phyloP scores from a whole-genome alignment of 495 filamentous ascomycete genomes.

The Xylaria palmicola region DNA sequence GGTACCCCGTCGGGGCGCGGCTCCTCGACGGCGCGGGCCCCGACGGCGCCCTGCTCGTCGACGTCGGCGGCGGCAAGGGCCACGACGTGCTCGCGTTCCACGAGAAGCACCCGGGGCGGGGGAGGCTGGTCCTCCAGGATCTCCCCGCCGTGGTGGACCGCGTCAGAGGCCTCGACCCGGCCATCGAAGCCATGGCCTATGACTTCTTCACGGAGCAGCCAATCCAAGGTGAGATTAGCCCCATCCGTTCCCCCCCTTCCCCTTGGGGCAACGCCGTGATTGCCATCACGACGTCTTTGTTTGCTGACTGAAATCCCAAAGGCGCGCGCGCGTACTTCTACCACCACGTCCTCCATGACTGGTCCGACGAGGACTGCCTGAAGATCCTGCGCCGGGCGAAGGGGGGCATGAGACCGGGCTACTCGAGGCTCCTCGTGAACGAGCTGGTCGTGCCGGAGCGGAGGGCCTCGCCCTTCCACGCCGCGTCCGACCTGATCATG shows the following conservation, averaged over 20 bases:
- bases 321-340: constrained; percentile 35
- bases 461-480: constrained; percentile 13
- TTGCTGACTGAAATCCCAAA: too few species aligned
- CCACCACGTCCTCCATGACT: constrained; percentile 22
- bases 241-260: too few species aligned
- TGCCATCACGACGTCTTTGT: too few species aligned
- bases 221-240: background rate
- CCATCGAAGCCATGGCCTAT: constrained; percentile 26
- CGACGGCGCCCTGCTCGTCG: constrained; percentile 30
- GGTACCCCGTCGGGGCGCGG: constrained; percentile 24
- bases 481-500: constrained; percentile 26
- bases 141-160: background rate
- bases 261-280: too few species aligned
- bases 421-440: constrained; percentile 43
- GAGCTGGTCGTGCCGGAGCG: constrained; percentile 48
- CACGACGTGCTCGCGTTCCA: constrained; percentile 33
- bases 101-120: constrained; percentile 19
- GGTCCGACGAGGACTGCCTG: constrained; percentile 27
- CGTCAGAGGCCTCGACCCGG: background rate
- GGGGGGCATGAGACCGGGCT: constrained; percentile 30
- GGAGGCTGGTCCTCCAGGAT: background rate
- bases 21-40: background rate
- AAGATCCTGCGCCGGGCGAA: constrained; percentile 38
- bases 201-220: constrained; percentile 33
- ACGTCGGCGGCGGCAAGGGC: constrained; percentile 39